These are phyloP conservation scores for Albizia julibrissin DNA, from an alignment of 306 rosid species.

Conservation along the genomic window DNA sequence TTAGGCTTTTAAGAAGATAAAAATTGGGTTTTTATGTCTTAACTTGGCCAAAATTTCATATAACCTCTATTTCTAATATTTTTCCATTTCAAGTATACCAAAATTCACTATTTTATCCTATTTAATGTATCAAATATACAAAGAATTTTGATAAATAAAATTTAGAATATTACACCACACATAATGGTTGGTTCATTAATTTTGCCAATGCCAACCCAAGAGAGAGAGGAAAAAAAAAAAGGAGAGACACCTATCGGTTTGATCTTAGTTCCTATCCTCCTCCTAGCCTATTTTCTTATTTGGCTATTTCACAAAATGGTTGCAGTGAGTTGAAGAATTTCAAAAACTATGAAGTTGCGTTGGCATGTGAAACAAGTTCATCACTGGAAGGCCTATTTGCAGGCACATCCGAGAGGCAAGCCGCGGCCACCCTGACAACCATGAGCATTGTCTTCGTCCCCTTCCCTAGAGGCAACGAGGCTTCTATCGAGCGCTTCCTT, in stretches of 20 bases:
- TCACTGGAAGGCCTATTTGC: conserved; percentile 96
- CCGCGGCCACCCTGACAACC: conserved; percentile 94
- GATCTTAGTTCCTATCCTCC: neutral
- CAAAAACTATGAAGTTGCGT: conserved; percentile 96
- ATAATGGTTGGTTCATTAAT: conserved; percentile 30
- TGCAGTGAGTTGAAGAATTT: conserved; percentile 43
- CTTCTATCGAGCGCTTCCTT: conserved; percentile 83
- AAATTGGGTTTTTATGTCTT: too few species aligned
- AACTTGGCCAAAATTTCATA: too few species aligned
- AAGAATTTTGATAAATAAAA: too few species aligned
- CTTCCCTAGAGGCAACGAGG: conserved; percentile 72
- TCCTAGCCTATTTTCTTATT: conserved; percentile 15
- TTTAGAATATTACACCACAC: too few species aligned
- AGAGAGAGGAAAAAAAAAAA: neutral
- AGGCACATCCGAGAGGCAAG: conserved; percentile 86
- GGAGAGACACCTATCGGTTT: neutral
- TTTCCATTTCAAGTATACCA: too few species aligned
- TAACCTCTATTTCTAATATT: too few species aligned
- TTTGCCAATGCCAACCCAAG: conserved; percentile 23
- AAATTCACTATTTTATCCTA: too few species aligned
- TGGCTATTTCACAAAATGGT: neutral
- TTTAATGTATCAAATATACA: too few species aligned
- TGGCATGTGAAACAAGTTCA: conserved; percentile 96
- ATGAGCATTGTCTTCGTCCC: conserved; percentile 97
- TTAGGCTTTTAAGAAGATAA: too few species aligned